Evolutionary conservation across 805 yeast species (phyloP), one percentile per base, ranked within the genome.

Genomic region (Saturnispora bothae): DNA sequence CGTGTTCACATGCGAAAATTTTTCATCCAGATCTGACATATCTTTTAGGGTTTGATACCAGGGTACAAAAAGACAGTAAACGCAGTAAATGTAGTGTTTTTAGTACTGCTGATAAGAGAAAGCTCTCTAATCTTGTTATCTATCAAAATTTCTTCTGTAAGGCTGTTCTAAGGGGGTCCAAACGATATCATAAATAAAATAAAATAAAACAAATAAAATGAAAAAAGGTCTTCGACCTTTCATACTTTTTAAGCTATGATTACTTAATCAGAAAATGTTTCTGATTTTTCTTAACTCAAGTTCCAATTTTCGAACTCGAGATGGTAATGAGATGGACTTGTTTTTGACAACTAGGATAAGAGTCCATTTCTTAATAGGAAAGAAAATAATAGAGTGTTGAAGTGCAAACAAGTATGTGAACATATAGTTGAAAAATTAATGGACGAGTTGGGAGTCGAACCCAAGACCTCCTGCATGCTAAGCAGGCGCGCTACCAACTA

Each of bases 401-500:
- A n/a, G n/a, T n/a, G n/a, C n/a, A n/a, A n/a, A n/a, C n/a, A n/a
- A n/a, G n/a, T n/a, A n/a, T n/a, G n/a, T n/a, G n/a, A n/a, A n/a
- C n/a, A n/a, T n/a, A n/a, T n/a, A n/a, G n/a, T n/a, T n/a, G n/a
- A 23, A 33, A 33, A 33, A 23, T 12, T 15, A 31, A 36, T 73
- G 80, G 80, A 74, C 80, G 76, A 73, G 78, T 71, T 73, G 73
- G 81, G 81, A 74, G 68, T 74, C 76, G 81, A 74, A 73, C 80
- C 80, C 75, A 74, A 73, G 82, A 76, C 83, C 81, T 75, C 71
- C 73, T 77, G 73, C 81, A 74, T 75, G 80, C 80, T 73, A 75
- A 74, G 81, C 73, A 76, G 71, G 71, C 80, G 80, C 80, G 80
- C 80, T 74, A 75, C 81, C 80, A 72, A 75, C 81, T 75, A 71